A percentile compares a stretch with the other conserved stretches of the same genome.
Evolutionary conservation across 371 early-diverging fungal genomes (phyloP).

Genomic region (Coemansia sp.): DNA sequence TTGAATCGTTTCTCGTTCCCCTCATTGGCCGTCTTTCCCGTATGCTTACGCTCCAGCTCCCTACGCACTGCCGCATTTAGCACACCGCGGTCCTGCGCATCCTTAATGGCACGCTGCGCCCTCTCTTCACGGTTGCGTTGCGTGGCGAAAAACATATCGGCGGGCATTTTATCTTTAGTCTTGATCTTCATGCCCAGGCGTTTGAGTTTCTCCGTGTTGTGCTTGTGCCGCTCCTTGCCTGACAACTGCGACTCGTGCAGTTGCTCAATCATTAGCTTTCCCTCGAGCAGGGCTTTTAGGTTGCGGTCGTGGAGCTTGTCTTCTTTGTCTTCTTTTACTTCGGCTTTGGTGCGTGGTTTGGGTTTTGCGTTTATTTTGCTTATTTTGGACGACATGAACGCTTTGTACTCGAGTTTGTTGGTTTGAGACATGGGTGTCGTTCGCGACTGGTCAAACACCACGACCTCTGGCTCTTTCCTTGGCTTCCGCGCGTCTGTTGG

Average conservation of each 20-base stretch:
- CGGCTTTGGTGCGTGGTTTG: background rate
- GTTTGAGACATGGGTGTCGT: background rate
- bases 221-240: conserved; percentile 35
- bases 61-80: conserved; percentile 36
- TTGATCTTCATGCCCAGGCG: conserved; percentile 39
- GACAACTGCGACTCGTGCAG: conserved; percentile 43
- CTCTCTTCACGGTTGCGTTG: conserved; percentile 18
- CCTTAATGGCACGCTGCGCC: conserved; percentile 30
- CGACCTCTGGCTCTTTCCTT: conserved; percentile 28
- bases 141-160: conserved; percentile 23
- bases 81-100: conserved; percentile 38
- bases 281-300: conserved; percentile 27
- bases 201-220: conserved; percentile 35
- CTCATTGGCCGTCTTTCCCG: conserved; percentile 12
- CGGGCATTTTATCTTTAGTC: conserved; percentile 34
- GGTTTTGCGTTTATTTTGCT: conserved; percentile 32
- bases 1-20: background rate
- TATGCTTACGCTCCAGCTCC: conserved; percentile 27
- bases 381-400: conserved; percentile 43
- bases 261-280: conserved; percentile 34
- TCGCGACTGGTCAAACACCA: conserved; percentile 27
- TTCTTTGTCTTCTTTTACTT: conserved; percentile 28
- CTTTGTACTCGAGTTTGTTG: conserved; percentile 39
- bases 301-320: conserved; percentile 27
- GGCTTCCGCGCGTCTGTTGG: background rate